Evolutionary conservation across 2,329 filamentous ascomycete species (phyloP).

Genomic region (Nothophaeocryptopus gaeumannii): DNA sequence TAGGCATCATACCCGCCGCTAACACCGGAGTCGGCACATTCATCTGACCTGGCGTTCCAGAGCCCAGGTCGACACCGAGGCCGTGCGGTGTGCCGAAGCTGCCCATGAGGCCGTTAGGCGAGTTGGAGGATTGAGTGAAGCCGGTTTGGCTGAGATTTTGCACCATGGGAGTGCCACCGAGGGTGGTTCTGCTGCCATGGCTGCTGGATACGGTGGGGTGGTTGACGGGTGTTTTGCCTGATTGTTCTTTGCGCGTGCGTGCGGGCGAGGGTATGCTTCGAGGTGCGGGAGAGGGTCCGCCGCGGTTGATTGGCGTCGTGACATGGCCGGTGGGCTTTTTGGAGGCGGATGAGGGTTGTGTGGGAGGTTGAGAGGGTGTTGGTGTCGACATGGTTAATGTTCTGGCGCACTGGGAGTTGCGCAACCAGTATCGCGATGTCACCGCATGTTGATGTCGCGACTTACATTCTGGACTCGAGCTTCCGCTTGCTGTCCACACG

Average conservation of each 20-base stretch:
- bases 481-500: conserved; percentile 1
- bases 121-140: conserved; percentile 20
- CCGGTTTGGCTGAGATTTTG: conserved; percentile 32
- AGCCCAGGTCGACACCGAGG: conserved; percentile 31
- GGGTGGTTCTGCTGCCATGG: conserved; percentile 28
- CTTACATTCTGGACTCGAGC: conserved; percentile 1
- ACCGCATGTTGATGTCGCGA: conserved; percentile 8
- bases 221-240: conserved; percentile 40
- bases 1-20: conserved; percentile 43
- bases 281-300: conserved; percentile 42
- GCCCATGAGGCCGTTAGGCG: conserved; percentile 16
- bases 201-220: conserved; percentile 30
- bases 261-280: conserved; percentile 30
- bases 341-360: conserved; percentile 29
- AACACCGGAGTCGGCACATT: conserved; percentile 32
- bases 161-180: conserved; percentile 35
- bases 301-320: conserved; percentile 39
- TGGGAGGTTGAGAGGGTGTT: conserved; percentile 19
- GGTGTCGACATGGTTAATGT: conserved; percentile 27
- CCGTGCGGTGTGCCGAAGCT: conserved; percentile 32
- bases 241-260: conserved; percentile 30
- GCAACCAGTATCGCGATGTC: not conserved
- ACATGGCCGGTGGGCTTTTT: conserved; percentile 30
- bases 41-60: conserved; percentile 42
- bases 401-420: not conserved